Conservation (phyloP, 2,329 filamentous ascomycete species). For the Neofusicoccum parvum region DNA sequence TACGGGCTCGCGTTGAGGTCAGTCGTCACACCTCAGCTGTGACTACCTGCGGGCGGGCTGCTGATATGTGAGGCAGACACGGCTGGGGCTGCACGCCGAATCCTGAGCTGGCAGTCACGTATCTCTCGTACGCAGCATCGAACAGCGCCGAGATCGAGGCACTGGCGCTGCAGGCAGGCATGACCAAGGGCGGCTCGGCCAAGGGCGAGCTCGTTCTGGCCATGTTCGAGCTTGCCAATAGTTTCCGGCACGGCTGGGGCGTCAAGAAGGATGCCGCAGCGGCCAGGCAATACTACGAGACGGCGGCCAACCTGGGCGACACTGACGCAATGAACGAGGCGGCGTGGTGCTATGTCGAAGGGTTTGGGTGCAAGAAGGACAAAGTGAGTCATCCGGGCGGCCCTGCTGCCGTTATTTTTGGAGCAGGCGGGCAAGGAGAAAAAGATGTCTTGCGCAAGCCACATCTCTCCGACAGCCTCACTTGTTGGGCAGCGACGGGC, state of each 20-base stretch:
- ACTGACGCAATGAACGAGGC: conserved; percentile 97
- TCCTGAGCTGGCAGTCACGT: conserved; percentile 73
- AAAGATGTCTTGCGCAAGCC: conserved; percentile 19
- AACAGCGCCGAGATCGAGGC: conserved; percentile 88
- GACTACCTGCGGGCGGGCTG: neutral
- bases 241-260: conserved; percentile 93
- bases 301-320: conserved; percentile 93
- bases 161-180: conserved; percentile 79
- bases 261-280: conserved; percentile 83
- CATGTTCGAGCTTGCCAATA: conserved; percentile 92
- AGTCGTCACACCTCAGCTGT: conserved; percentile 36
- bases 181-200: conserved; percentile 90
- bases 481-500: conserved; percentile 42
- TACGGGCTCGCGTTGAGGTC: conserved; percentile 89
- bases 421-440: neutral
- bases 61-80: conserved; percentile 60
- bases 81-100: conserved; percentile 86
- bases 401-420: neutral
- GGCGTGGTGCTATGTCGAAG: conserved; percentile 93
- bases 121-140: conserved; percentile 83
- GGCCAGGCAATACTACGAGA: conserved; percentile 92
- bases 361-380: conserved; percentile 97
- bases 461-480: conserved; percentile 35
- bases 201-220: conserved; percentile 96
- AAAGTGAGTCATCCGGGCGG: conserved; percentile 70